Conservation (phyloP, 768 basidiomycete genomes). For the Russula foetens region DNA sequence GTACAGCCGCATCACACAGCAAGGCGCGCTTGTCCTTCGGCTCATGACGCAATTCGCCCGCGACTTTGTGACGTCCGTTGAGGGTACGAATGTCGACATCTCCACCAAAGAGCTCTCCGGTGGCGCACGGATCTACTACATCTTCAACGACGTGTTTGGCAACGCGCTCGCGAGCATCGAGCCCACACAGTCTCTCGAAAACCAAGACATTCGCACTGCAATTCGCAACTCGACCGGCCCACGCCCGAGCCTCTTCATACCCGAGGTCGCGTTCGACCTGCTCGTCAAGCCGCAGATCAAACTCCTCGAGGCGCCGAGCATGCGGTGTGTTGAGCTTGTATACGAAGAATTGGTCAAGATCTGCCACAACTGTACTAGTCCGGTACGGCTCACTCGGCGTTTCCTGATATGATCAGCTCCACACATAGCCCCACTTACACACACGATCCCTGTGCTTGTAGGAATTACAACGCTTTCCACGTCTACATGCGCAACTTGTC, state of each 20-base stretch:
- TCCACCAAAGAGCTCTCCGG: conserved; percentile 98
- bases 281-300: conserved; percentile 98
- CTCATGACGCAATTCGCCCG: conserved; percentile 98
- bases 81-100: conserved; percentile 92
- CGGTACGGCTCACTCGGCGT: conserved; percentile 38
- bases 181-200: conserved; percentile 83
- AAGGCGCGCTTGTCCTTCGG: conserved; percentile 84
- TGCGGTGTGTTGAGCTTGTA: conserved; percentile 94
- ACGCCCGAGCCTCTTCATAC: conserved; percentile 91
- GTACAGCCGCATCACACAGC: conserved; percentile 32
- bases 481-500: conserved; percentile 85
- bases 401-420: not conserved
- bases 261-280: conserved; percentile 93
- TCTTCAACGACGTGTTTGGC: conserved; percentile 98
- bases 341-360: conserved; percentile 99
- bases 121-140: conserved; percentile 97
- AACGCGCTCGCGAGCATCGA: conserved; percentile 85
- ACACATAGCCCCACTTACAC: not conserved
- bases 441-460: no score
- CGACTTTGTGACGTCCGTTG: conserved; percentile 95
- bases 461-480: conserved; percentile 95
- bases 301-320: conserved; percentile 85
- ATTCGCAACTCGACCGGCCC: conserved; percentile 98
- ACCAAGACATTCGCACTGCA: conserved; percentile 94
- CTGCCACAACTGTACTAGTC: conserved; percentile 94